Conservation (phyloP, 257 asterid genomes). For the Nemophila menziesii region DNA sequence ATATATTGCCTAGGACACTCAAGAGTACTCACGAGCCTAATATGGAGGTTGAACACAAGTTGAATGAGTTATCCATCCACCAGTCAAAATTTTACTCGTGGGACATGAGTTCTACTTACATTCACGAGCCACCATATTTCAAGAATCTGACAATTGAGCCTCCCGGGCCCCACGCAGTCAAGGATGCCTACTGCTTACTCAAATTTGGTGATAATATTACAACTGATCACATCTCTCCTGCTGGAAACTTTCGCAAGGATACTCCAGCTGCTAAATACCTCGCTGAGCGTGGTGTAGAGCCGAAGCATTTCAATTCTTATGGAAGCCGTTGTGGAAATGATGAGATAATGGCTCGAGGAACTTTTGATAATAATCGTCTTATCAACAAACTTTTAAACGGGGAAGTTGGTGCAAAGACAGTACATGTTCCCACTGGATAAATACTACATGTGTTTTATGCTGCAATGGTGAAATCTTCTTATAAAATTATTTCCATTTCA, state of each 20-base stretch:
- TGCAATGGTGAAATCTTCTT: conserved; percentile 55
- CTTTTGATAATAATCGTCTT: conserved; percentile 87
- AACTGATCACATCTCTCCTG: conserved; percentile 94
- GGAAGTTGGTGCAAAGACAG: conserved; percentile 86
- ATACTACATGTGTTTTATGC: conserved; percentile 72
- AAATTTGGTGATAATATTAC: conserved; percentile 92
- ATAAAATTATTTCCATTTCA: not conserved
- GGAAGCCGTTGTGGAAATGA: conserved; percentile 99
- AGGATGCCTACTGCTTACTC: conserved; percentile 89
- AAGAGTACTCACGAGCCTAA: conserved; percentile 81
- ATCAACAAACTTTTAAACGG: conserved; percentile 86
- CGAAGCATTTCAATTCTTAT: conserved; percentile 79
- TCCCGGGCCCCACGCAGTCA: conserved; percentile 86
- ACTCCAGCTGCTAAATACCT: conserved; percentile 90
- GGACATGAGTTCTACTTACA: conserved; percentile 82
- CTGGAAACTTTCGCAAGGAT: conserved; percentile 88
- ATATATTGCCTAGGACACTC: conserved; percentile 90
- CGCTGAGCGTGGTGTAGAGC: conserved; percentile 66
- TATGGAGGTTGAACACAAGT: conserved; percentile 78
- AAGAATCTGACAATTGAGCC: conserved; percentile 88
- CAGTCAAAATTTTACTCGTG: conserved; percentile 58
- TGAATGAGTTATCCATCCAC: conserved; percentile 74
- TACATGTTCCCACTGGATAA: conserved; percentile 84
- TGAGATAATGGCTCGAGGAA: conserved; percentile 94
- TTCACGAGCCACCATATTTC: conserved; percentile 93